Percentiles rank a stretch among this genome's conserved stretches.
Evolutionary conservation across 2,329 filamentous ascomycete genomes (phyloP).

Genomic region (Epichloe sibirici): DNA sequence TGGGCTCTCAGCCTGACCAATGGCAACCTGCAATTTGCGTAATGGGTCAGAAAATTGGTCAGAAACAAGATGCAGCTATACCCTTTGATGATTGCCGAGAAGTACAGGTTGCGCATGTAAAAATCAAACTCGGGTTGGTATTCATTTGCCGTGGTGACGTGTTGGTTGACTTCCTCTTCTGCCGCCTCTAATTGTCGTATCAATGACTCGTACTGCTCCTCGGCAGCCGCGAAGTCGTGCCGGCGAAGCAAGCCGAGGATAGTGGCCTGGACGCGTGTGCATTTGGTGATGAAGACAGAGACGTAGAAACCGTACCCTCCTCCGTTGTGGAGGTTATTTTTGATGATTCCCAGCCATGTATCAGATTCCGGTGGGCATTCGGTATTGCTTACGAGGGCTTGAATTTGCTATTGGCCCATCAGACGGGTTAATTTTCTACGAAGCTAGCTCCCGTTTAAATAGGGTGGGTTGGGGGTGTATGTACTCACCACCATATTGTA

Average conservation of each 20-base stretch:
- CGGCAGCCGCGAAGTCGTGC: conserved; percentile 17
- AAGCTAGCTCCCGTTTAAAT: too few species aligned
- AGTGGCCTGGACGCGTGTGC: conserved; percentile 16
- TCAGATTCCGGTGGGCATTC: conserved; percentile 24
- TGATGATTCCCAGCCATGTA: conserved; percentile 23
- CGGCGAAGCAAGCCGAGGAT: conserved; percentile 16
- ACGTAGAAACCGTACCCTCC: conserved; percentile 19
- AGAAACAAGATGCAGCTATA: conserved; percentile 21
- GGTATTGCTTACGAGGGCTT: conserved; percentile 19
- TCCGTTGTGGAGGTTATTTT: conserved; percentile 11
- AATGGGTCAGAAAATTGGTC: conserved; percentile 24
- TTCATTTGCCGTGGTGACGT: conserved; percentile 6
- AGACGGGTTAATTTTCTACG: too few species aligned
- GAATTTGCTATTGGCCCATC: conserved; percentile 21
- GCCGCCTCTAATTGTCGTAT: conserved; percentile 15
- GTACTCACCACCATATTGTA: conserved; percentile 25
- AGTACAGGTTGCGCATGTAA: conserved; percentile 23
- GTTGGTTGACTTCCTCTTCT: conserved; percentile 11
- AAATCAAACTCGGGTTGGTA: conserved; percentile 10
- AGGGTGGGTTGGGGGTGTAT: not conserved
- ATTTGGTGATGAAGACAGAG: conserved; percentile 15
- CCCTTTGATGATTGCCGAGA: conserved; percentile 21
- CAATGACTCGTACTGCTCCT: conserved; percentile 16
- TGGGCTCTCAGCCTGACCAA: conserved; percentile 15
- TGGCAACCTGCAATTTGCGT: conserved; percentile 13